A percentile compares a stretch with the other conserved stretches of the same genome.
phyloP scores from a whole-genome alignment of 2,329 filamentous ascomycete species.

The Ramularia collo-cygni region DNA sequence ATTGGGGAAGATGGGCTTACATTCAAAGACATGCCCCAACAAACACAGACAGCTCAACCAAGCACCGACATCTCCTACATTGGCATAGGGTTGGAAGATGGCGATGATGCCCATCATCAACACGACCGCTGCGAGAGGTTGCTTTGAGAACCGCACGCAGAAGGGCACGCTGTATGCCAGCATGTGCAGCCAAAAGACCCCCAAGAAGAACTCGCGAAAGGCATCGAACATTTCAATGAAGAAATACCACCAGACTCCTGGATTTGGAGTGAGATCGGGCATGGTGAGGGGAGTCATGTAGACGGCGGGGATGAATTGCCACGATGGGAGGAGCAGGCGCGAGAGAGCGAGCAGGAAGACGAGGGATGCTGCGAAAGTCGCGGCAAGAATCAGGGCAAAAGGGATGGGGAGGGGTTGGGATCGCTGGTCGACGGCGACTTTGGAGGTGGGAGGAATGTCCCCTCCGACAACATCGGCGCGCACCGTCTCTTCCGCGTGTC shows the following conservation, averaged over 20 bases:
- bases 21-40: slow-evolving; percentile 83
- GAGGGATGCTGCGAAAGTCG: slow-evolving; percentile 50
- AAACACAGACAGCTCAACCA: slow-evolving; percentile 78
- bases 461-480: slow-evolving; percentile 2
- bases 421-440: slow-evolving; percentile 16
- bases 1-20: slow-evolving; percentile 50
- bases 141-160: slow-evolving; percentile 71
- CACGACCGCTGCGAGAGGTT: slow-evolving; percentile 79
- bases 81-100: slow-evolving; percentile 96
- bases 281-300: slow-evolving; percentile 90
- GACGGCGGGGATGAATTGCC: slow-evolving; percentile 80
- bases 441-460: slow-evolving; percentile 1
- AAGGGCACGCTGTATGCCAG: slow-evolving; percentile 82
- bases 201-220: slow-evolving; percentile 93
- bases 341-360: slow-evolving; percentile 63
- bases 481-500: slow-evolving; percentile 4
- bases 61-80: slow-evolving; percentile 79
- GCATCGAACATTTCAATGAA: slow-evolving; percentile 99
- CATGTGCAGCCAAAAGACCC: slow-evolving; percentile 95
- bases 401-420: slow-evolving; percentile 16
- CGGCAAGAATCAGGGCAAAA: slow-evolving; percentile 45
- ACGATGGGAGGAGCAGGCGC: slow-evolving; percentile 67
- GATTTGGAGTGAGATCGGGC: slow-evolving; percentile 88
- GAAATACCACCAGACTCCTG: slow-evolving; percentile 99
- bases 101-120: slow-evolving; percentile 84